Conservation (phyloP, 2,329 filamentous ascomycete genomes). For the Trichophaea hybrida region DNA sequence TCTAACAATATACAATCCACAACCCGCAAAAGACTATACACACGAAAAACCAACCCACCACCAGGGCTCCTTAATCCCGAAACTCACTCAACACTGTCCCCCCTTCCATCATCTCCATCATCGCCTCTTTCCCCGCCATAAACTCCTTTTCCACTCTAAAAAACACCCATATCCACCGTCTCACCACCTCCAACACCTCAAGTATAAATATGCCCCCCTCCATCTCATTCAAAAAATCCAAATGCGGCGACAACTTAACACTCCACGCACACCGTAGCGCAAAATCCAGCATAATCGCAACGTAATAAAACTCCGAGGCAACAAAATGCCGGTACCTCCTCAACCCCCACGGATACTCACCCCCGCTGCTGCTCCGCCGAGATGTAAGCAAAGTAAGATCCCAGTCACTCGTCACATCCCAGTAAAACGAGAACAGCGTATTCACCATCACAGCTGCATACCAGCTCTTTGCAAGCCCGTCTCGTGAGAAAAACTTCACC, state of each 20-base stretch:
- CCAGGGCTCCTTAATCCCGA: background rate
- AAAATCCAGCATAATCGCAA: slow-evolving; percentile 63
- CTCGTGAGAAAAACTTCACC: slow-evolving; percentile 41
- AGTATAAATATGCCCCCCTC: slow-evolving; percentile 56
- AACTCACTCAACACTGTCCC: slow-evolving; percentile 18
- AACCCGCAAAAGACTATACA: background rate
- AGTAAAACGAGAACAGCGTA: slow-evolving; percentile 92
- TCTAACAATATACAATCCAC: background rate
- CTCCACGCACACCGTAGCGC: slow-evolving; percentile 75
- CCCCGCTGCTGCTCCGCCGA: slow-evolving; percentile 33
- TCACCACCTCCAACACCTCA: slow-evolving; percentile 70
- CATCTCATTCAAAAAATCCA: slow-evolving; percentile 72
- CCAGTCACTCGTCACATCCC: slow-evolving; percentile 96
- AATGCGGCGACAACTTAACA: slow-evolving; percentile 66
- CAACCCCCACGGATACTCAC: slow-evolving; percentile 61
- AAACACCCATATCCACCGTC: slow-evolving; percentile 95
- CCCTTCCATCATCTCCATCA: slow-evolving; percentile 6
- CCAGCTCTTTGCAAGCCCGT: slow-evolving; percentile 45
- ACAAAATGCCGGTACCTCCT: slow-evolving; percentile 61
- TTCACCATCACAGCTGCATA: slow-evolving; percentile 63
- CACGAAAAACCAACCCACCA: background rate
- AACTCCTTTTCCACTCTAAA: slow-evolving; percentile 90
- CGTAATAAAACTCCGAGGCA: slow-evolving; percentile 63
- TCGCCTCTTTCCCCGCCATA: slow-evolving; percentile 31
- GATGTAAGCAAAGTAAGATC: slow-evolving; percentile 67